A percentile compares a stretch with the other conserved stretches of the same genome.
Evolutionary conservation across 2,329 filamentous ascomycete genomes (phyloP).

Genomic region (Scedosporium minutisporum): DNA sequence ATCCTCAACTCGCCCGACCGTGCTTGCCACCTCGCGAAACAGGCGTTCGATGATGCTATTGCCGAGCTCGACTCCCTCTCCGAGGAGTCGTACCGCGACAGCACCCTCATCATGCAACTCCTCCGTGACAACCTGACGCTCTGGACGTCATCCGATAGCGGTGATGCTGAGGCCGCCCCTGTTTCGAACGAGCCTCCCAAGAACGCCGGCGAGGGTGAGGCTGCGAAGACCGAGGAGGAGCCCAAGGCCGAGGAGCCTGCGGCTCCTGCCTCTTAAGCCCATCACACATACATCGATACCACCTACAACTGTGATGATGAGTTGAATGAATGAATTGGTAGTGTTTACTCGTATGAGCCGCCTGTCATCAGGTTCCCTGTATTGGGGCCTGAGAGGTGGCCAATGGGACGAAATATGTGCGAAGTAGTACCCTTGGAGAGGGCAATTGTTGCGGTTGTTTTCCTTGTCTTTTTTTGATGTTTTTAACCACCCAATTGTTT

Average conservation of each 20-base stretch:
- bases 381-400: background rate
- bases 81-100: conserved; percentile 97
- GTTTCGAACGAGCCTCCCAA: conserved; percentile 48
- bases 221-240: conserved; percentile 31
- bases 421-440: background rate
- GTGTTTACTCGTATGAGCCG: background rate
- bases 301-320: conserved; percentile 10
- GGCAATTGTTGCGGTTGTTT: background rate
- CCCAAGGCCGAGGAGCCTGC: conserved; percentile 33
- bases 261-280: conserved; percentile 25
- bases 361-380: background rate
- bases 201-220: conserved; percentile 36
- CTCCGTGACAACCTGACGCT: conserved; percentile 96
- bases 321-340: background rate
- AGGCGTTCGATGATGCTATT: conserved; percentile 97
- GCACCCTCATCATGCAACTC: conserved; percentile 98
- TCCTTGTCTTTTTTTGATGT: conserved; percentile 9
- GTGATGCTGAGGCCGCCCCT: conserved; percentile 60
- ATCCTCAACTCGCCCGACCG: conserved; percentile 96
- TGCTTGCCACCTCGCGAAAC: conserved; percentile 97
- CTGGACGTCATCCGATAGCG: conserved; percentile 90
- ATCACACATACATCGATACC: conserved; percentile 19
- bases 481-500: conserved; percentile 8
- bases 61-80: conserved; percentile 96
- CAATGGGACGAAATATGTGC: background rate